Percentiles rank a stretch among this genome's conserved stretches.
phyloP scores from a whole-genome alignment of 768 basidiomycete genomes.

The Gymnopilus junonius region DNA sequence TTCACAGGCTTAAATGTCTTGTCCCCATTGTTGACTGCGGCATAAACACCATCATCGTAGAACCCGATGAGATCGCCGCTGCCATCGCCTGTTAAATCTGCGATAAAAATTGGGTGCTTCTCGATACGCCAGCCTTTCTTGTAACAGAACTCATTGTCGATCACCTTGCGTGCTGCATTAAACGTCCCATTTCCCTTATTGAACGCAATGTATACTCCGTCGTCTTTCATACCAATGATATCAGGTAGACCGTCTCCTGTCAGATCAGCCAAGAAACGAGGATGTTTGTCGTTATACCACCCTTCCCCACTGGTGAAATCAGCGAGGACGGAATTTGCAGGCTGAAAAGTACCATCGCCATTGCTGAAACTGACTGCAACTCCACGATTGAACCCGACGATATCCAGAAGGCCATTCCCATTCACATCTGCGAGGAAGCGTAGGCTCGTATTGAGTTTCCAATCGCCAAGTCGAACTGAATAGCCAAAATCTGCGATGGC shows the following conservation, averaged over 20 bases:
- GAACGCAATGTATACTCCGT: background rate
- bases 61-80: background rate
- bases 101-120: background rate
- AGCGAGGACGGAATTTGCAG: background rate
- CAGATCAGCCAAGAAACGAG: background rate
- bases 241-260: background rate
- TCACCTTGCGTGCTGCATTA: background rate
- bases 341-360: background rate
- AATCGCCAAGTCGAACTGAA: too few species aligned
- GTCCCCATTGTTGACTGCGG: background rate
- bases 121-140: background rate
- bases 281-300: background rate
- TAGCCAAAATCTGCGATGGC: background rate
- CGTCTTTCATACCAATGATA: background rate
- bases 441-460: background rate
- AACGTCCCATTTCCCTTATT: background rate
- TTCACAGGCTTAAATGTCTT: background rate
- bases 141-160: background rate
- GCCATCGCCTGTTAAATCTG: background rate
- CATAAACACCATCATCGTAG: background rate
- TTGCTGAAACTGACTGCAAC: background rate
- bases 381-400: background rate
- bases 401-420: background rate
- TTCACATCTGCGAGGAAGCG: background rate
- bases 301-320: background rate